These are phyloP conservation scores for Meripilus lineatus DNA, from an alignment of 1,284 basidiomycete species.

Conservation along the genomic window DNA sequence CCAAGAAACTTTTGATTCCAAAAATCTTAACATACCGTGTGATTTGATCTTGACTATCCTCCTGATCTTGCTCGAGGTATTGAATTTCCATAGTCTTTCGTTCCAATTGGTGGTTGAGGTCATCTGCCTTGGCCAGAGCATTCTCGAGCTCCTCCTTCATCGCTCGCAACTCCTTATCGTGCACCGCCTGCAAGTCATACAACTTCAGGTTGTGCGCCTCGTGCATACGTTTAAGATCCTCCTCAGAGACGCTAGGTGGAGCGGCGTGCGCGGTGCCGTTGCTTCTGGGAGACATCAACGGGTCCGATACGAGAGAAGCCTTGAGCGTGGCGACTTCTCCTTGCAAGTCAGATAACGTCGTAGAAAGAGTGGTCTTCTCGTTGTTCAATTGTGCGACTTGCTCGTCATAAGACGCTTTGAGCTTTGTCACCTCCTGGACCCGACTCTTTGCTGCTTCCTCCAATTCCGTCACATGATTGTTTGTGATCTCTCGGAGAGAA, in stretches of 20 bases:
- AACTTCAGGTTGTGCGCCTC: slow-evolving; percentile 81
- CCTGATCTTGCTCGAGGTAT: slow-evolving; percentile 71
- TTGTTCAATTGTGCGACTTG: slow-evolving; percentile 48
- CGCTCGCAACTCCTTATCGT: slow-evolving; percentile 56
- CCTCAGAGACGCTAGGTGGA: slow-evolving; percentile 56
- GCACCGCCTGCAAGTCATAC: slow-evolving; percentile 68
- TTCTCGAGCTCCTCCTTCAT: slow-evolving; percentile 59
- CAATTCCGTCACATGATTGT: slow-evolving; percentile 64
- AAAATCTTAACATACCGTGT: slow-evolving; percentile 70
- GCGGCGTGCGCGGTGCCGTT: slow-evolving; percentile 45
- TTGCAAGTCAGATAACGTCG: slow-evolving; percentile 65
- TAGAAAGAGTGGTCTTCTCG: slow-evolving; percentile 55
- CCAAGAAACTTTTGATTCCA: slow-evolving; percentile 52
- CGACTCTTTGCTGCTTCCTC: slow-evolving; percentile 65
- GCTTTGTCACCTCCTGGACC: slow-evolving; percentile 61
- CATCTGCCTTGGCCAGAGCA: slow-evolving; percentile 47
- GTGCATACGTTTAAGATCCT: slow-evolving; percentile 69
- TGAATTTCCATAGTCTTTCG: slow-evolving; percentile 76
- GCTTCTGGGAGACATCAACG: slow-evolving; percentile 43
- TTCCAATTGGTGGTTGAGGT: slow-evolving; percentile 54
- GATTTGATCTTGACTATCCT: slow-evolving; percentile 68
- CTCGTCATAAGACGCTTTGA: slow-evolving; percentile 53
- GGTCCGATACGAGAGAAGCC: slow-evolving; percentile 47
- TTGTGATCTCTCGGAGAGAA: slow-evolving; percentile 63
- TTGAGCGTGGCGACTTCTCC: slow-evolving; percentile 66